phyloP scores from a whole-genome alignment of 257 asterid genomes.

The Primulina eburnea region DNA sequence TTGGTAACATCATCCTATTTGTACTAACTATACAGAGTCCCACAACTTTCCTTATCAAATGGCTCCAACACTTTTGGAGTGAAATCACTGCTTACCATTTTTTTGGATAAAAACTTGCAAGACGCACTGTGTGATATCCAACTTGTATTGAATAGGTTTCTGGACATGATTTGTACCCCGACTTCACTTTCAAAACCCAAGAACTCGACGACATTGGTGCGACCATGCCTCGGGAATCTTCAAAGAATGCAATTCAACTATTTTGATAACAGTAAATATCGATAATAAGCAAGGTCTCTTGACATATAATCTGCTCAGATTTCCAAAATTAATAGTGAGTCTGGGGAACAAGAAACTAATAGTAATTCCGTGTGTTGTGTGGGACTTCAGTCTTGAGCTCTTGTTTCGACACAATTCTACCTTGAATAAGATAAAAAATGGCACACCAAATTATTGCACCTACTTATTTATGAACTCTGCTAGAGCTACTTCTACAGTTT shows the following conservation, averaged over 20 bases:
- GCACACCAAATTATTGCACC: slow-evolving; percentile 14
- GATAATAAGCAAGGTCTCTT: not conserved
- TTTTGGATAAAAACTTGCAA: not conserved
- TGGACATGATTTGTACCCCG: not conserved
- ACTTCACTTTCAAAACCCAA: not conserved
- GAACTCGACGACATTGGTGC: not conserved
- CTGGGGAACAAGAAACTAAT: not conserved
- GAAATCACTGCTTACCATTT: not conserved
- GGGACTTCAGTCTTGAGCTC: not conserved
- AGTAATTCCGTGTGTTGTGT: not conserved
- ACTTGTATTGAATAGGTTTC: not conserved
- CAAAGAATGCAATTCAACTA: not conserved
- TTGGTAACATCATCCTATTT: no score
- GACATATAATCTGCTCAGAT: not conserved
- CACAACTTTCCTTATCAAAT: slow-evolving; percentile 19
- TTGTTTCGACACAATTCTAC: slow-evolving; percentile 10
- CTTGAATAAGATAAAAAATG: slow-evolving; percentile 4
- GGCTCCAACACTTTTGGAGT: not conserved
- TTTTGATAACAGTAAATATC: not conserved
- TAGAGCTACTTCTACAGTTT: slow-evolving; percentile 16
- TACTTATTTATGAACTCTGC: slow-evolving; percentile 20
- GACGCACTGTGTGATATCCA: not conserved
- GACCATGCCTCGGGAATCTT: not conserved
- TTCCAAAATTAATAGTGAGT: not conserved
- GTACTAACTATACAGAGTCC: not conserved